phyloP scores from a whole-genome alignment of 306 rosid genomes.

The Lagenaria siceraria region DNA sequence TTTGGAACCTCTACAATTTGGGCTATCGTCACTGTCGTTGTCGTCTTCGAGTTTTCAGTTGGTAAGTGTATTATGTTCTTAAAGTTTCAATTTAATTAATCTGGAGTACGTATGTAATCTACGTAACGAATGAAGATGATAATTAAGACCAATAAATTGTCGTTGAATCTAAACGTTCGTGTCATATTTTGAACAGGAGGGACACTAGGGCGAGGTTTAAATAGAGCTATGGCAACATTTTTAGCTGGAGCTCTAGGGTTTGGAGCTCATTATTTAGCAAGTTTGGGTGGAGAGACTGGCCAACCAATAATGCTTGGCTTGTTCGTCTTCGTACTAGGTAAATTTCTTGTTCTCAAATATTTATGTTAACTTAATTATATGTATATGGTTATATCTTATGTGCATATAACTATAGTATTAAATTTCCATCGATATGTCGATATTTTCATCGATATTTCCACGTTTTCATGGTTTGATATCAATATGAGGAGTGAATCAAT shows the following conservation, averaged over 20 bases:
- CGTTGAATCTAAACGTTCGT: too few species aligned
- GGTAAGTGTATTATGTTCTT: neutral
- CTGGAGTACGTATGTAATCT: too few species aligned
- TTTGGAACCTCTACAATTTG: constrained; percentile 79
- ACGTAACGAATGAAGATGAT: too few species aligned
- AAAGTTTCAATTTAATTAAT: neutral
- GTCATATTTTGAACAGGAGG: constrained; percentile 59
- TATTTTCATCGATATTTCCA: too few species aligned
- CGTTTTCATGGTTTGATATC: too few species aligned
- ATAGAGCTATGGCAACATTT: constrained; percentile 72
- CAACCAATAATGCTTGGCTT: constrained; percentile 48
- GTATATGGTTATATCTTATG: too few species aligned
- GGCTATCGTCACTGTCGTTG: constrained; percentile 47
- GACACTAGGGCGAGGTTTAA: constrained; percentile 54
- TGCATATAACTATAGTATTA: too few species aligned
- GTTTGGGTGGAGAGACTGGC: constrained; percentile 41
- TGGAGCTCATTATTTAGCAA: constrained; percentile 59
- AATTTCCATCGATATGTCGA: too few species aligned
- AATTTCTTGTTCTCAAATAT: neutral
- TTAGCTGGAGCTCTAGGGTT: constrained; percentile 73
- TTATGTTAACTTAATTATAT: neutral
- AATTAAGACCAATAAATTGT: constrained; percentile 10
- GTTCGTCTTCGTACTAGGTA: constrained; percentile 74
- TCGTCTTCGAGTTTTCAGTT: neutral
- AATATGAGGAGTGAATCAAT: too few species aligned